Evolutionary conservation across 192 early-diverging fungal genomes (phyloP).

Genomic region (Diversispora epigaea): DNA sequence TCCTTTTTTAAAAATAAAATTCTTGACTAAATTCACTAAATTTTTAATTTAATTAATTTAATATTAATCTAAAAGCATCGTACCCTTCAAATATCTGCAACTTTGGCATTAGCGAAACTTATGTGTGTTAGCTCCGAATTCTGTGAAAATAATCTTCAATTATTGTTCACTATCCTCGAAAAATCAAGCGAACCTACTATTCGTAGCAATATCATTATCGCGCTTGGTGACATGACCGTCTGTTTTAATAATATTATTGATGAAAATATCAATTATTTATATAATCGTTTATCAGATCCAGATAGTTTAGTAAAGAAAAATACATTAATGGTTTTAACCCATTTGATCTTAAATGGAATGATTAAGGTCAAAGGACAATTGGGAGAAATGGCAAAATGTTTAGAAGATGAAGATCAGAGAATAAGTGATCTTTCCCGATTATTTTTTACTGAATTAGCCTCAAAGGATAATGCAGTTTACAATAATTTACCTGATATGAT

Average conservation of each 20-base stretch:
- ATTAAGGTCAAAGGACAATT: slow-evolving; percentile 99
- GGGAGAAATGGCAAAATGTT: slow-evolving; percentile 97
- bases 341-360: slow-evolving; percentile 98
- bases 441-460: slow-evolving; percentile 94
- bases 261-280: slow-evolving; percentile 93
- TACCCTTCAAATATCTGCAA: slow-evolving; percentile 85
- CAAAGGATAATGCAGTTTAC: slow-evolving; percentile 98
- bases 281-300: slow-evolving; percentile 83
- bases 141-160: slow-evolving; percentile 88
- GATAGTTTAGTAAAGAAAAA: slow-evolving; percentile 90
- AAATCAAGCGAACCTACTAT: slow-evolving; percentile 81
- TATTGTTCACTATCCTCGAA: slow-evolving; percentile 88
- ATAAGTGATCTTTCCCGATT: slow-evolving; percentile 91
- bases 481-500: slow-evolving; percentile 99
- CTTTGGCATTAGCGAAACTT: slow-evolving; percentile 88
- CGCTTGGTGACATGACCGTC: slow-evolving; percentile 97
- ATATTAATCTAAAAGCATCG: slow-evolving; percentile 57
- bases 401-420: slow-evolving; percentile 82
- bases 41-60: not conserved
- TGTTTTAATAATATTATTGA: slow-evolving; percentile 97
- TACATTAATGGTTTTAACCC: slow-evolving; percentile 97
- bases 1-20: too few species aligned
- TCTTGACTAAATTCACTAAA: too few species aligned
- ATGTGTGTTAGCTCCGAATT: slow-evolving; percentile 97
- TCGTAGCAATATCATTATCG: slow-evolving; percentile 93